Evolutionary conservation across 2,329 filamentous ascomycete genomes (phyloP), one percentile per base, ranked within the genome.

Genomic region (Thelonectria rubi): DNA sequence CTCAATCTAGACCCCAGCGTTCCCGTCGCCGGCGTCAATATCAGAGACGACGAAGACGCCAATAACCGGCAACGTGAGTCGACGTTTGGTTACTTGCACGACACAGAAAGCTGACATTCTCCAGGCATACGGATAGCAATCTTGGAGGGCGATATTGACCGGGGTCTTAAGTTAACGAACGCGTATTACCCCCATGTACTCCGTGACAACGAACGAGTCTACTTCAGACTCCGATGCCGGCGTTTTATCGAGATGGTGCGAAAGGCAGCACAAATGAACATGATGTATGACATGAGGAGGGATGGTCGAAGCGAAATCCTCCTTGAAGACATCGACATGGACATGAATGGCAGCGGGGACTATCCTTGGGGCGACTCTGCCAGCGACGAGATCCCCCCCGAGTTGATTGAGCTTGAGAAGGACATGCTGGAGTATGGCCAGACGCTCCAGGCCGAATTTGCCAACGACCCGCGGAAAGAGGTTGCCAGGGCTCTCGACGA

Each of bases 231-330:
- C 50, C 88, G 90, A 67, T 97, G 94, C 74, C 88, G 93, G 62
- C 96, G 95, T 74, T 97, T 98, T 75, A 90, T 98, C 63, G 95
- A 99, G 76, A 94, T 99, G 90, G 93, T 97, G 70, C 86, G 91
- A 42, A 86, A 85, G 60, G 89, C 88, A 37, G 88, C 89, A 2
- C 90, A 94, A 68, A 77, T 91, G 17, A 84, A 83, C 70, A 79
- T 82, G 37, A 77, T 78, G 8, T 76, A 79, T 37, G 80, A 82
- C 9, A 69, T 75, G 5, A 84, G 82, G 69, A 77, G 69, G 65
- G 75, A 69, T 74, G 74, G 83, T 64, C 75, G 55, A 3, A 40
- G 46, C 6, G 60, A 79, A 39, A 70, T 76, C 21, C 78, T 51
- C 79, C 81, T 65, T 75, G 68, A 85, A 65, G 81, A 81, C 18